Evolutionary conservation across 2,329 filamentous ascomycete genomes (phyloP).

Genomic region (Cordyceps javanica): DNA sequence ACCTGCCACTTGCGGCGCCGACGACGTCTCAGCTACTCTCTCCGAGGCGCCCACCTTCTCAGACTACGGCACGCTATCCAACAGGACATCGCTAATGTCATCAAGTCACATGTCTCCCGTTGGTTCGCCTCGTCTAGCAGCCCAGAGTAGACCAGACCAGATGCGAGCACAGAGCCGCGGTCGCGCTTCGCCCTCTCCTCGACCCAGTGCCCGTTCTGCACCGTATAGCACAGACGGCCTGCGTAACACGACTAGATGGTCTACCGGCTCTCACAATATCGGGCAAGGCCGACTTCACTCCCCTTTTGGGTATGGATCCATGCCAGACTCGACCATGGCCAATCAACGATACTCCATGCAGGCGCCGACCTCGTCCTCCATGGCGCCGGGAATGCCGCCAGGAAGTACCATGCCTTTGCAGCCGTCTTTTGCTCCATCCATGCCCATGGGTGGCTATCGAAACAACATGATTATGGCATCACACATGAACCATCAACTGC

Average conservation of each 20-base stretch:
- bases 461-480: constrained; percentile 50
- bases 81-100: constrained; percentile 64
- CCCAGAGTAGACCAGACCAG: constrained; percentile 54
- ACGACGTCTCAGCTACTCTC: constrained; percentile 61
- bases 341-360: constrained; percentile 50
- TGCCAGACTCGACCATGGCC: constrained; percentile 52
- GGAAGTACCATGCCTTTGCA: constrained; percentile 50
- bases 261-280: constrained; percentile 65
- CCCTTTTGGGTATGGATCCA: constrained; percentile 57
- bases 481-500: constrained; percentile 45
- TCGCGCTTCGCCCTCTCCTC: constrained; percentile 64
- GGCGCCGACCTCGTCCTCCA: constrained; percentile 27
- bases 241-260: constrained; percentile 68
- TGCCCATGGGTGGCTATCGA: constrained; percentile 24
- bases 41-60: constrained; percentile 65
- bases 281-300: constrained; percentile 48
- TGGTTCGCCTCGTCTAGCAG: constrained; percentile 61
- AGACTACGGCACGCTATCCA: constrained; percentile 61
- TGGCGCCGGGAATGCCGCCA: constrained; percentile 1
- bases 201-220: constrained; percentile 59
- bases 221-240: constrained; percentile 64
- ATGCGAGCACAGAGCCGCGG: constrained; percentile 61
- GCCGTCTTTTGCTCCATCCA: constrained; percentile 28
- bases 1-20: constrained; percentile 48
- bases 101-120: constrained; percentile 67